Percentiles rank a stretch among this genome's conserved stretches.
These are phyloP conservation scores for Wickerhamiella parazyma DNA, from an alignment of 805 yeast species.

Conservation along the genomic window DNA sequence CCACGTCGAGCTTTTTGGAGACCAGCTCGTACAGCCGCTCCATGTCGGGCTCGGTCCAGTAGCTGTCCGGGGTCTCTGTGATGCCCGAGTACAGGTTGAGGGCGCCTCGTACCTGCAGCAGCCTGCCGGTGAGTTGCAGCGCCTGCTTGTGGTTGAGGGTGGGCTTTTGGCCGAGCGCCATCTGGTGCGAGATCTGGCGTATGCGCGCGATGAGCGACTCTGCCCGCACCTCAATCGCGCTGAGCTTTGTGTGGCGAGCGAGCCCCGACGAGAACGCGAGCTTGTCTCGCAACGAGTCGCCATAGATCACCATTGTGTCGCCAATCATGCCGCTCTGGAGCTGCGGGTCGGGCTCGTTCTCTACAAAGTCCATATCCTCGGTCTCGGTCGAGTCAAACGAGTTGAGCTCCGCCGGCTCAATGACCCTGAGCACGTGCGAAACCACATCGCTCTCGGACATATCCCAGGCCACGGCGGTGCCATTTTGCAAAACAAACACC, in stretches of 20 bases:
- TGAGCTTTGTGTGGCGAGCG: constrained; percentile 73
- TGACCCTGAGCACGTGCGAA: constrained; percentile 32
- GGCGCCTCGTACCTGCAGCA: constrained; percentile 66
- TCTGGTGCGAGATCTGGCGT: constrained; percentile 45
- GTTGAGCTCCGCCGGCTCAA: constrained; percentile 36
- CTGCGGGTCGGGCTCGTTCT: constrained; percentile 24
- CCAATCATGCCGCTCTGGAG: constrained; percentile 40
- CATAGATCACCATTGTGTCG: constrained; percentile 58
- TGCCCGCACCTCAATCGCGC: constrained; percentile 59
- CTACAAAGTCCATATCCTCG: constrained; percentile 77
- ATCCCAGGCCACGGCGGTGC: constrained; percentile 79
- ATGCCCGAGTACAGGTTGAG: constrained; percentile 76
- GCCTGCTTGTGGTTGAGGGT: constrained; percentile 40
- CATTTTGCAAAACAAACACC: constrained; percentile 57
- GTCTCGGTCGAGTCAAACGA: constrained; percentile 44
- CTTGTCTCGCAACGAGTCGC: constrained; percentile 52
- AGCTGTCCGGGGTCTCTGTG: constrained; percentile 83
- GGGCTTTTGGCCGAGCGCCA: constrained; percentile 46
- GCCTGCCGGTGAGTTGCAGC: constrained; percentile 54
- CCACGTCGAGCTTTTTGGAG: constrained; percentile 59
- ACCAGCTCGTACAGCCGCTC: constrained; percentile 63
- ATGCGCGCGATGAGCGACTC: constrained; percentile 57
- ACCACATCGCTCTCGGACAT: constrained; percentile 42
- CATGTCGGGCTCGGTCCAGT: constrained; percentile 82
- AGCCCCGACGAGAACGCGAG: constrained; percentile 83